phyloP scores from a whole-genome alignment of 2,329 filamentous ascomycete genomes.

The Penicillium sclerotigenum region DNA sequence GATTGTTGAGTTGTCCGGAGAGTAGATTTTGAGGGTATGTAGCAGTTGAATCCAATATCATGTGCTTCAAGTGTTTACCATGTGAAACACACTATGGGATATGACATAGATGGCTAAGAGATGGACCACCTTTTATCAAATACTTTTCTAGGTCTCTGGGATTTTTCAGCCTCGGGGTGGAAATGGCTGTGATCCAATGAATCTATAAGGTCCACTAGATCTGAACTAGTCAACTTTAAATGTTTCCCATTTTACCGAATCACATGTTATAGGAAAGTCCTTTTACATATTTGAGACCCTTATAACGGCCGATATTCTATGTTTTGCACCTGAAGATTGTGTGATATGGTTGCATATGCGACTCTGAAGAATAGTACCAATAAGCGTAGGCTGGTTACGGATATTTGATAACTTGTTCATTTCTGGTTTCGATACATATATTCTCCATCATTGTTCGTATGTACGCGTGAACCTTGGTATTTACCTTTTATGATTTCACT shows the following conservation, averaged over 20 bases:
- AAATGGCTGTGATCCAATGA: background rate
- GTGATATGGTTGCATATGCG: too few relatives aligned
- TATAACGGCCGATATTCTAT: too few relatives aligned
- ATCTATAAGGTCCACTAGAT: background rate
- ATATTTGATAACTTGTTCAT: conserved; percentile 12
- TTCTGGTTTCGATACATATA: background rate
- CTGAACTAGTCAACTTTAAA: background rate
- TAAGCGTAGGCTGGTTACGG: conserved; percentile 24
- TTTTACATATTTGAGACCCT: too few relatives aligned
- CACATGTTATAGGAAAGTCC: background rate
- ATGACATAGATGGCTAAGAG: background rate
- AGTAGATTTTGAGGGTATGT: background rate
- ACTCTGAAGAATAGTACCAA: conserved; percentile 18
- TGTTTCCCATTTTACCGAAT: background rate
- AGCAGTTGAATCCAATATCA: background rate
- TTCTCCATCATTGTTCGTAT: background rate
- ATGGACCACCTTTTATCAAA: background rate
- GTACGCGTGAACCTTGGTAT: background rate
- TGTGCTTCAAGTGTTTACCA: background rate
- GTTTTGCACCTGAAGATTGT: too few relatives aligned
- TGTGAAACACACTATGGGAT: background rate
- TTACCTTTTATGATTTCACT: conserved; percentile 11
- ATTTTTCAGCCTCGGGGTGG: background rate
- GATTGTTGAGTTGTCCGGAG: background rate
- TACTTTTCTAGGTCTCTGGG: background rate